These are phyloP conservation scores for Lactarius hatsudake DNA, from an alignment of 768 basidiomycete genomes.

Conservation along the genomic window DNA sequence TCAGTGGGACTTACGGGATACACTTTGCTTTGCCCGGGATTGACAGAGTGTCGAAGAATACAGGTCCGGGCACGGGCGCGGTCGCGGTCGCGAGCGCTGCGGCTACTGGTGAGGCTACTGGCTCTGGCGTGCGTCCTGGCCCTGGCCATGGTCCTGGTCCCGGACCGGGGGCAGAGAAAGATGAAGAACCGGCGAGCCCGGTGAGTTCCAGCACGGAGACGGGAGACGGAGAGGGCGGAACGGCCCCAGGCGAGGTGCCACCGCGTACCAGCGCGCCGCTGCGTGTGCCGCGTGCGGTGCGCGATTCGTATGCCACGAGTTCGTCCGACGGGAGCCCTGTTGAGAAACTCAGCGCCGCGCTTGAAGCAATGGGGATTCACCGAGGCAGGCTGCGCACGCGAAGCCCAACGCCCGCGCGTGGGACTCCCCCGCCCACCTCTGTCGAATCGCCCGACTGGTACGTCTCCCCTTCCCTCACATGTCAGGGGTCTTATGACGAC, in stretches of 20 bases:
- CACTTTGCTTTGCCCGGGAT: conserved; percentile 6
- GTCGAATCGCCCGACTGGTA: conserved; percentile 44
- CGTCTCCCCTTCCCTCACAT: conserved; percentile 24
- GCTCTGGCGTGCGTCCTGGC: neutral
- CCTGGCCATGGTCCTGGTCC: neutral
- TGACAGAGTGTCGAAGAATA: conserved; percentile 1
- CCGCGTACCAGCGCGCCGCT: conserved; percentile 28
- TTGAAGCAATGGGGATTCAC: conserved; percentile 38
- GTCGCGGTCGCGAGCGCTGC: neutral
- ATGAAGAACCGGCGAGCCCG: conserved; percentile 2
- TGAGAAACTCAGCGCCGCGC: conserved; percentile 36
- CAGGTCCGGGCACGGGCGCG: conserved; percentile 1
- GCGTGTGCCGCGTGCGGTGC: conserved; percentile 29
- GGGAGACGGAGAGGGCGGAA: conserved; percentile 13
- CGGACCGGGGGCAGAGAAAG: neutral
- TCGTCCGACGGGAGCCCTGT: conserved; percentile 51
- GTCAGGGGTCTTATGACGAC: neutral
- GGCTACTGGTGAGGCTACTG: neutral
- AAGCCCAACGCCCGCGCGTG: conserved; percentile 51
- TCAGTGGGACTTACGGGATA: conserved; percentile 12
- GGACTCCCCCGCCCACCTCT: conserved; percentile 3
- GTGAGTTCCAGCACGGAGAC: conserved; percentile 6
- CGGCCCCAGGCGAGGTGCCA: neutral
- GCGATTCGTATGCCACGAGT: conserved; percentile 40
- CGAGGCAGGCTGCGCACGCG: conserved; percentile 53